phyloP scores from a whole-genome alignment of 2,329 filamentous ascomycete genomes.

The Diplocarpon mali region DNA sequence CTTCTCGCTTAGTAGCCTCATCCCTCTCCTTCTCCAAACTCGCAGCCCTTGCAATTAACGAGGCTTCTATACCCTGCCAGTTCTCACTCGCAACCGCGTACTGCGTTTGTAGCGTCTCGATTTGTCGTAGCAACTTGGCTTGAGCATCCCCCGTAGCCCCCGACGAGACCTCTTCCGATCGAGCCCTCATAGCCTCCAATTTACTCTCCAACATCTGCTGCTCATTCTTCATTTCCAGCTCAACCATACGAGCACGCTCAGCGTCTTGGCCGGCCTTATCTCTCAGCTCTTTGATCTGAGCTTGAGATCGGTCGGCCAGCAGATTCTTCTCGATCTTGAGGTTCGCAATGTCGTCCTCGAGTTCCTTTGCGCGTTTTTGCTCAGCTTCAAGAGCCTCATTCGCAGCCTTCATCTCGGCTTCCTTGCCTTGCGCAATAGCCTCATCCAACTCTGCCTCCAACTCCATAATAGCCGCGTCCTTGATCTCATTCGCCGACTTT shows the following conservation, averaged over 20 bases:
- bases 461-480: conserved; percentile 53
- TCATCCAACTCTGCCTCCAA: conserved; percentile 60
- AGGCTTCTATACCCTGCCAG: conserved; percentile 93
- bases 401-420: conserved; percentile 54
- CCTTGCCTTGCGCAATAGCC: conserved; percentile 54
- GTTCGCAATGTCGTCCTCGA: conserved; percentile 48
- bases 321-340: conserved; percentile 72
- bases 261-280: conserved; percentile 63
- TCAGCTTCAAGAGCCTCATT: conserved; percentile 59
- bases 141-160: conserved; percentile 72
- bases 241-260: conserved; percentile 55
- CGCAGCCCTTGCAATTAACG: conserved; percentile 64
- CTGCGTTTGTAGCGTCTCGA: conserved; percentile 91
- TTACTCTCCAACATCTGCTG: conserved; percentile 71
- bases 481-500: conserved; percentile 50
- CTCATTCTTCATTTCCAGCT: conserved; percentile 75
- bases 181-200: conserved; percentile 73
- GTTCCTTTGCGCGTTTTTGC: conserved; percentile 40
- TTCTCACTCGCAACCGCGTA: conserved; percentile 92
- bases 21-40: conserved; percentile 84
- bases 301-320: conserved; percentile 55
- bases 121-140: conserved; percentile 81
- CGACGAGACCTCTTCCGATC: conserved; percentile 82
- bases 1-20: conserved; percentile 71
- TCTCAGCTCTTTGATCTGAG: conserved; percentile 59